These are phyloP conservation scores for Echites panduratus DNA, from an alignment of 257 asterid species.

Conservation along the genomic window DNA sequence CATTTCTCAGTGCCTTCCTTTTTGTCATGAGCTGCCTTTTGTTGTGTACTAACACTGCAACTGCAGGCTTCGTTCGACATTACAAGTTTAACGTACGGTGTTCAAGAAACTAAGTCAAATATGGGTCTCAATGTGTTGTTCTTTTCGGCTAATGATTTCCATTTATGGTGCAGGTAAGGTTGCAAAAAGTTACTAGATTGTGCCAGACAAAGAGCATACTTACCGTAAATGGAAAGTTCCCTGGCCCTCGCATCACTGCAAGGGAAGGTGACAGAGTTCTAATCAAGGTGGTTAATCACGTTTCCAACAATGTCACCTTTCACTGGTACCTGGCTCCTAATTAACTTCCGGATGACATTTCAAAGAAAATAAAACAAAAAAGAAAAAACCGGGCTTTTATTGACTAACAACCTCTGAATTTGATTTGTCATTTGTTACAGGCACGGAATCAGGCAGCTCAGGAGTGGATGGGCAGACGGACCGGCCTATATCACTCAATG, in stretches of 20 bases:
- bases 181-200: constrained; percentile 51
- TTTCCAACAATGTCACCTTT: constrained; percentile 50
- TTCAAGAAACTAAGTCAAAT: not conserved
- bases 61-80: constrained; percentile 15
- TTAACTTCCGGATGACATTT: not conserved
- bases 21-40: constrained; percentile 16
- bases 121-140: not conserved
- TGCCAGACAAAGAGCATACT: constrained; percentile 51
- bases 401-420: not conserved
- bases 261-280: constrained; percentile 63
- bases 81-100: constrained; percentile 13
- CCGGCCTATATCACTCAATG: constrained; percentile 63
- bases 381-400: too few relatives aligned
- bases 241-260: constrained; percentile 54
- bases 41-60: constrained; percentile 8
- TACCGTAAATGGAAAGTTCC: constrained; percentile 61
- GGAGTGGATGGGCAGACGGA: constrained; percentile 70
- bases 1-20: constrained; percentile 8
- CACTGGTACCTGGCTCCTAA: constrained; percentile 67
- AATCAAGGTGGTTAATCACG: constrained; percentile 49
- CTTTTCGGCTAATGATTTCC: not conserved
- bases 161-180: constrained; percentile 33
- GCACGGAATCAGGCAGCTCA: constrained; percentile 63
- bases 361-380: not conserved
- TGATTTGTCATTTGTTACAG: constrained; percentile 13